Conservation (phyloP, 345 rosid genomes). For the Mallotus nudiflorus region DNA sequence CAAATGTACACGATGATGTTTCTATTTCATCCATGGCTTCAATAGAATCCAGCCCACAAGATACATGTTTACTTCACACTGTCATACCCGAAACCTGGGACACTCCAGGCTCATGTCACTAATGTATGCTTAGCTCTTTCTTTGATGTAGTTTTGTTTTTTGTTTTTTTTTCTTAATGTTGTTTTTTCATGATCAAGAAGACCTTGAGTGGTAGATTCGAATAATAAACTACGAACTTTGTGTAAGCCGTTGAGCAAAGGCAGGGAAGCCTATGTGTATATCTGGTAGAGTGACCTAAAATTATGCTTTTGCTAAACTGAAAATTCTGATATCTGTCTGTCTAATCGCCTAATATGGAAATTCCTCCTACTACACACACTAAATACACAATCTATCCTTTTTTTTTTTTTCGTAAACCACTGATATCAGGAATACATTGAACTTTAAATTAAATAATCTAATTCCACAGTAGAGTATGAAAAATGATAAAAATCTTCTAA, state of each 20-base stretch:
- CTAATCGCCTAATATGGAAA: too few relatives aligned
- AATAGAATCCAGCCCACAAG: slow-evolving; percentile 27
- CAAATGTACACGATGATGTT: slow-evolving; percentile 28
- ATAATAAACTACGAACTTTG: slow-evolving; percentile 1
- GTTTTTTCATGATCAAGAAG: not conserved
- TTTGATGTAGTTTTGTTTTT: not conserved
- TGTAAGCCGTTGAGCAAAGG: not conserved
- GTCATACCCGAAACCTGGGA: slow-evolving; percentile 60
- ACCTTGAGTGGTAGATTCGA: too few relatives aligned
- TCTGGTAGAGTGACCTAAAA: too few relatives aligned
- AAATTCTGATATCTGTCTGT: too few relatives aligned
- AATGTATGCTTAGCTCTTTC: not conserved
- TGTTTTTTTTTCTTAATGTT: not conserved
- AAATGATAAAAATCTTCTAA: too few relatives aligned
- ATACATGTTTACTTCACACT: slow-evolving; percentile 47
- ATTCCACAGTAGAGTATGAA: too few relatives aligned
- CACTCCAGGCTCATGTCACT: slow-evolving; percentile 50
- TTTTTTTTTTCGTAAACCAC: too few relatives aligned
- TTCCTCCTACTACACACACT: too few relatives aligned
- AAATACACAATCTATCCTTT: too few relatives aligned
- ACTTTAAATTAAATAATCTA: too few relatives aligned
- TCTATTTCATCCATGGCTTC: slow-evolving; percentile 37
- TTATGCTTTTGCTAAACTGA: too few relatives aligned
- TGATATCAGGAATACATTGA: too few relatives aligned
- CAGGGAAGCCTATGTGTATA: not conserved